Conservation (phyloP, 176 grass and related monocot species). For the Ensete ventricosum region DNA sequence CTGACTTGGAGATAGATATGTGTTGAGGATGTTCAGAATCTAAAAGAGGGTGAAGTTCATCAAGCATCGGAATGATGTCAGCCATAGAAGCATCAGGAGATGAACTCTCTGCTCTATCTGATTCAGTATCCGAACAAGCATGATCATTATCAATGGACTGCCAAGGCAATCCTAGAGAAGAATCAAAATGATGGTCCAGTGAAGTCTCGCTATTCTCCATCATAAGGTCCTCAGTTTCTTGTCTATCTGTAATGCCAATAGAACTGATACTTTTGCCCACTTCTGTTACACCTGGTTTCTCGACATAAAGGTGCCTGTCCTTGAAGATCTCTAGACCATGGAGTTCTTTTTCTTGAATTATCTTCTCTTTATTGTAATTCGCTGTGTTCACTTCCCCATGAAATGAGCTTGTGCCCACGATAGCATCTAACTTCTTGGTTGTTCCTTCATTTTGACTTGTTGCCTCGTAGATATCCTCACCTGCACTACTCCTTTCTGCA, state of each 20-base stretch:
- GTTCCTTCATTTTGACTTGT: background rate
- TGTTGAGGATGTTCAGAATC: constrained; percentile 18
- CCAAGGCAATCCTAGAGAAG: constrained; percentile 25
- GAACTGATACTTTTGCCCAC: constrained; percentile 9
- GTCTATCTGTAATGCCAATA: constrained; percentile 7
- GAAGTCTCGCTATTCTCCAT: background rate
- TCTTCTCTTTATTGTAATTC: background rate
- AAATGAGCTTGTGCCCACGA: constrained; percentile 9
- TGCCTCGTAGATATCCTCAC: background rate
- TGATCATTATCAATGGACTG: background rate
- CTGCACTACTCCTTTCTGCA: constrained; percentile 10
- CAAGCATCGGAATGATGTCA: constrained; percentile 64
- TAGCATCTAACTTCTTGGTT: background rate
- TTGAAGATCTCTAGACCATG: background rate
- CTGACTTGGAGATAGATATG: constrained; percentile 12
- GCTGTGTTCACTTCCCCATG: constrained; percentile 1
- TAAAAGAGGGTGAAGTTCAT: constrained; percentile 41
- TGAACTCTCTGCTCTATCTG: constrained; percentile 40
- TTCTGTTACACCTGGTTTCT: constrained; percentile 9
- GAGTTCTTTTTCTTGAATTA: constrained; percentile 19
- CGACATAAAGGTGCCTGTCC: constrained; percentile 14
- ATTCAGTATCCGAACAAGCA: constrained; percentile 11
- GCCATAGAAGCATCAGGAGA: constrained; percentile 56
- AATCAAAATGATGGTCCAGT: constrained; percentile 1
- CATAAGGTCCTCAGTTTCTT: background rate